Conservation (phyloP, 345 rosid genomes). For the Physaria fendleri region DNA sequence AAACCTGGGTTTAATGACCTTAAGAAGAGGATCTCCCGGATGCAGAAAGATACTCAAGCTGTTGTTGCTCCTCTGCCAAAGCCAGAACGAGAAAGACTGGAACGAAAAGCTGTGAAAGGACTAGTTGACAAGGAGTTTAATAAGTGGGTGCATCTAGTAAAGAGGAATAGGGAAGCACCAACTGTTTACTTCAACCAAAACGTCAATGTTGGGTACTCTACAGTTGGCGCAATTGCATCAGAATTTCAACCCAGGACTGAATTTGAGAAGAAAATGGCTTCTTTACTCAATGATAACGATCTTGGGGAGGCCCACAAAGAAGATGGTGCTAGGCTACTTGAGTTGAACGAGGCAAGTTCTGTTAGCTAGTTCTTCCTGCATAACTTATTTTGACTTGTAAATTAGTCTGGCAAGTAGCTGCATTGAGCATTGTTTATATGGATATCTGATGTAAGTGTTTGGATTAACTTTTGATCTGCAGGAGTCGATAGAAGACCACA, state of each 20-base stretch:
- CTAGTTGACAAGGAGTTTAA: conserved; percentile 52
- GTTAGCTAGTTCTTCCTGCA: background rate
- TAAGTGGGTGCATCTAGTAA: conserved; percentile 75
- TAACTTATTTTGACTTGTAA: background rate
- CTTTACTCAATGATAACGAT: conserved; percentile 51
- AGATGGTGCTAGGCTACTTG: conserved; percentile 86
- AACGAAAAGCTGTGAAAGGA: conserved; percentile 60
- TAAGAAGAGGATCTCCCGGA: conserved; percentile 41
- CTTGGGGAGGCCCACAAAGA: conserved; percentile 69
- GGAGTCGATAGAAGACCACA: conserved; percentile 76
- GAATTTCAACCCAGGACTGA: conserved; percentile 86
- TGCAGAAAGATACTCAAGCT: conserved; percentile 44
- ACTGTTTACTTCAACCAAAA: conserved; percentile 68
- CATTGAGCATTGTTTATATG: background rate
- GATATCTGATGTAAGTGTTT: conserved; percentile 2
- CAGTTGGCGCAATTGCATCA: conserved; percentile 90
- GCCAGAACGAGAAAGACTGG: conserved; percentile 61
- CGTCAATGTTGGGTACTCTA: conserved; percentile 63
- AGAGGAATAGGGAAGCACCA: conserved; percentile 85
- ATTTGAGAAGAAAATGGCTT: conserved; percentile 88
- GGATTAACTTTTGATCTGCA: conserved; percentile 27
- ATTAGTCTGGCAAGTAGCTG: background rate
- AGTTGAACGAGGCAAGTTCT: conserved; percentile 63
- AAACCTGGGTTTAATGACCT: conserved; percentile 53
- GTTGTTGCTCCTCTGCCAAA: conserved; percentile 73